phyloP scores from a whole-genome alignment of 2,329 filamentous ascomycete species.

The Botrytis fabae region DNA sequence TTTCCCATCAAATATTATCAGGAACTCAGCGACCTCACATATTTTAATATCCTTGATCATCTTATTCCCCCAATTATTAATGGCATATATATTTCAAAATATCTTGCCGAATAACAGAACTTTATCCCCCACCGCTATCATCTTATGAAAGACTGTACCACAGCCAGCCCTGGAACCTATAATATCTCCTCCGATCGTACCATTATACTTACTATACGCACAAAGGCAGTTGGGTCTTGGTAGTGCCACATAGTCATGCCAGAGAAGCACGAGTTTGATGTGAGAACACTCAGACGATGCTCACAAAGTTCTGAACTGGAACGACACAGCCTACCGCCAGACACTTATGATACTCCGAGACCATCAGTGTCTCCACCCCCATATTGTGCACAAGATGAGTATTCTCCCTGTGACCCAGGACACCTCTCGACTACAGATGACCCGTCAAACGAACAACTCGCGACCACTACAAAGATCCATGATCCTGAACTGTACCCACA shows the following conservation, averaged over 20 bases:
- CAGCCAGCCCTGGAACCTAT: not conserved
- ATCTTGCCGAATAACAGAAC: not conserved
- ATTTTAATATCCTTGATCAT: not conserved
- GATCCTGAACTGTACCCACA: not conserved
- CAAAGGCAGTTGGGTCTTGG: no score
- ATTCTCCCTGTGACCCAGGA: not conserved
- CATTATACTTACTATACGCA: not conserved
- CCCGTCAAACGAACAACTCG: not conserved
- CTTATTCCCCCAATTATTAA: not conserved
- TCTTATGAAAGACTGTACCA: not conserved
- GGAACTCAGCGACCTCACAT: constrained; percentile 1
- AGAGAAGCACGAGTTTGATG: constrained; percentile 9
- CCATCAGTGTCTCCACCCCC: not conserved
- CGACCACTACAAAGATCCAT: no score
- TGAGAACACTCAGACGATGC: not conserved
- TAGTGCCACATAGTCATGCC: not conserved
- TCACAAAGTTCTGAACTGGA: not conserved
- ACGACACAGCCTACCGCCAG: not conserved
- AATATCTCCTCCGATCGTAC: not conserved
- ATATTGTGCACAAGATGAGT: not conserved
- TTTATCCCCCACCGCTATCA: not conserved
- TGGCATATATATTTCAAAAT: not conserved
- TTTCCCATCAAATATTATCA: not conserved
- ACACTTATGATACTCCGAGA: not conserved
- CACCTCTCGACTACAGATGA: not conserved